Evolutionary conservation across 257 asterid species (phyloP), one percentile per base, ranked within the genome.

Genomic region (Coffea eugenioides): DNA sequence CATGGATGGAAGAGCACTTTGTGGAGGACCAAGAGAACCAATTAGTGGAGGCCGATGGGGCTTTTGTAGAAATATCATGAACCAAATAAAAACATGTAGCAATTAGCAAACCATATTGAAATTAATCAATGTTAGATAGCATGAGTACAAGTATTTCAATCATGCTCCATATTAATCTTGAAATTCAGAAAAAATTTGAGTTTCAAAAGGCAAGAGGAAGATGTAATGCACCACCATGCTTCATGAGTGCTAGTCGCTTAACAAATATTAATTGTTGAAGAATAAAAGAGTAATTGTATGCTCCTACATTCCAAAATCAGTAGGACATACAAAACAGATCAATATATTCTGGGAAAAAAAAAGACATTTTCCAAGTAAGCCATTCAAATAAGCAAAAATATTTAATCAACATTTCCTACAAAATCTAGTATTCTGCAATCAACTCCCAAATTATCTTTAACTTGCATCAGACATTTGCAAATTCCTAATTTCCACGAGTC

Each of bases 1-100:
- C 95, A 90, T 87, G 81, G 98, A 88, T 21, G 93, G 93, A 86
- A 82, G 86, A 81, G 92, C 86, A 88, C 80, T 88, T 75, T 91
- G 94, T 64, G 90, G 87, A 77, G 97, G 96, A 70, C 80, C 91
- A 79, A 77, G 86, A 45, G 91, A 92, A 80, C 88, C 87, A 75
- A 88, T 77, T 79, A 87, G 76, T 78, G 85, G 96, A 77, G 96
- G 97, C 82, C 83, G 93, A 81, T 85, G 89, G 76, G 91, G 91
- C 94, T 89, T 84, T 82, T 82, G 83, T 81, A 23, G 77, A 70
- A 87, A 57, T 73, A 85, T 75, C 68, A 77, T 73, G 81, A 78
- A 67, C 72, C 39, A 67, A 36, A n/a, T 71, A 39, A 3, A 45
- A 76, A 48, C 46, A 4, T 34, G 41, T 51, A 52, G 67, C 52